These are phyloP conservation scores for Phialophora macrospora DNA, from an alignment of 2,329 filamentous ascomycete genomes.

Conservation along the genomic window DNA sequence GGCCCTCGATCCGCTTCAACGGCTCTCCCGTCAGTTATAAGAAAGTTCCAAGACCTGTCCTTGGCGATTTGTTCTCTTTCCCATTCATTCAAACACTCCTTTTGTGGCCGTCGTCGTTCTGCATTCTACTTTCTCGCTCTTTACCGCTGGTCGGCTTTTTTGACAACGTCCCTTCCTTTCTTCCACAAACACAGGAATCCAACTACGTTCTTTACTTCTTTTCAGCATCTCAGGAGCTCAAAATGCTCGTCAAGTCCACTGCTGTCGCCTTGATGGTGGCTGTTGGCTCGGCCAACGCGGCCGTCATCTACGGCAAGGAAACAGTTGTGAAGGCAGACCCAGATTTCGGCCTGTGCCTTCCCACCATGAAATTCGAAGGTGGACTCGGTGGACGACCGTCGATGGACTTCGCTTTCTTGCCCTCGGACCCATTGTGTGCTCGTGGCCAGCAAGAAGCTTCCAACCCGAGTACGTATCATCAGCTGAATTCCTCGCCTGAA, in stretches of 20 bases:
- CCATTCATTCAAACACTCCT: conserved; percentile 22
- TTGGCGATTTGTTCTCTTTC: conserved; percentile 7
- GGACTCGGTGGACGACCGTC: conserved; percentile 58
- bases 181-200: conserved; percentile 10
- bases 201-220: conserved; percentile 15
- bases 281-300: conserved; percentile 33
- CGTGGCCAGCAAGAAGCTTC: conserved; percentile 68
- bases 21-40: conserved; percentile 24
- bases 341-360: conserved; percentile 58
- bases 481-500: neutral
- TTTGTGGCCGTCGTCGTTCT: conserved; percentile 15
- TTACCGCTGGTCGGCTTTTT: conserved; percentile 37
- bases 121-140: conserved; percentile 20
- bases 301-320: conserved; percentile 28
- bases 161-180: conserved; percentile 27
- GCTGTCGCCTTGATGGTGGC: conserved; percentile 30
- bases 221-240: conserved; percentile 19
- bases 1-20: conserved; percentile 25
- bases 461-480: conserved; percentile 58
- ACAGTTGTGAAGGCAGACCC: conserved; percentile 36
- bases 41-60: conserved; percentile 32
- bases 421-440: conserved; percentile 64
- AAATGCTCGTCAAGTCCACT: conserved; percentile 33
- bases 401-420: conserved; percentile 70
- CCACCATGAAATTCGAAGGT: conserved; percentile 63